Evolutionary conservation across 352 stramenopile genomes (phyloP).

Genomic region (Phytopythium oedochilum): DNA sequence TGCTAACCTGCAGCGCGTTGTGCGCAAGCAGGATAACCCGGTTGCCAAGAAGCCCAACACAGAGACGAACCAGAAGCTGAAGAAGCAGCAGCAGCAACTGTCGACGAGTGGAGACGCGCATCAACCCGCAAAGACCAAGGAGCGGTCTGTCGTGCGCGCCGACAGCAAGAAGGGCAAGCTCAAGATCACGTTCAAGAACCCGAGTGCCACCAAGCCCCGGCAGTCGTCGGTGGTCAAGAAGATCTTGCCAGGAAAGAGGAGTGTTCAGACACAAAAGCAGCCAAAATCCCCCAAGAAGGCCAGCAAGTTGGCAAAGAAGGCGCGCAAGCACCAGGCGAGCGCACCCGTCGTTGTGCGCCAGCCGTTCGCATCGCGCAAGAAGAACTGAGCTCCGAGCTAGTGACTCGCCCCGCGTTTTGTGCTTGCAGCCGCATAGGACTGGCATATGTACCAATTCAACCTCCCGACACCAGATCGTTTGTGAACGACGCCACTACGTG

Average conservation of each 20-base stretch:
- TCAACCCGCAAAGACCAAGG: neutral
- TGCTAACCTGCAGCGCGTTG: neutral
- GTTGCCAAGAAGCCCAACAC: neutral
- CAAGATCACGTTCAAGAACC: constrained; percentile 19
- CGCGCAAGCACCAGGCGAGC: constrained; percentile 12
- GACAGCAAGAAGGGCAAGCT: constrained; percentile 30
- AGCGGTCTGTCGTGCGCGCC: constrained; percentile 22
- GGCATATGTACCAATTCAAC: neutral
- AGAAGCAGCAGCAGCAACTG: no score
- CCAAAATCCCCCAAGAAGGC: constrained; percentile 23
- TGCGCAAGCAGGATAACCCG: neutral
- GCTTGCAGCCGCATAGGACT: neutral
- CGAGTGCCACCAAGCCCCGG: constrained; percentile 11
- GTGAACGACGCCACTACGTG: neutral
- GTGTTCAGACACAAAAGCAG: constrained; percentile 18
- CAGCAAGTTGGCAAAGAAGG: constrained; percentile 30
- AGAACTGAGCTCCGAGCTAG: constrained; percentile 13
- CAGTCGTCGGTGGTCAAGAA: constrained; percentile 5
- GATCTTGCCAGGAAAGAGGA: constrained; percentile 30
- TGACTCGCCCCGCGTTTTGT: neutral
- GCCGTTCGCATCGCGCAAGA: constrained; percentile 33
- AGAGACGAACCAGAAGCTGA: neutral
- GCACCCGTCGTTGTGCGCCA: constrained; percentile 41
- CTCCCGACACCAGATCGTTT: neutral
- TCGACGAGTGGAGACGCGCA: neutral